Percentiles rank a stretch among this genome's conserved stretches.
Conservation (phyloP, 1,139 yeast species). For the Maudiozyma humilis region DNA sequence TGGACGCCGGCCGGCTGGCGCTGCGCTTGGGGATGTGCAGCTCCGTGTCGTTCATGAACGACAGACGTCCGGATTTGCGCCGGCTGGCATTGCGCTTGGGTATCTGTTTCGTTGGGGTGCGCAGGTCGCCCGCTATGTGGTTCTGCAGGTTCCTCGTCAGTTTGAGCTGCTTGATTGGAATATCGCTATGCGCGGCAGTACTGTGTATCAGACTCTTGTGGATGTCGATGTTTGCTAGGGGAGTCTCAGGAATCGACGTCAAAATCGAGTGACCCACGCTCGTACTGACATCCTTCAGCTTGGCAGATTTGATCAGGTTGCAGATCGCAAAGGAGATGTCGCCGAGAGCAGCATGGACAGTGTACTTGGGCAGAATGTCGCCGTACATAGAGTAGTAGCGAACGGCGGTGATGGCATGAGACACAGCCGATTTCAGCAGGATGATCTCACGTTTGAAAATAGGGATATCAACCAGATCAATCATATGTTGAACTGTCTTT, state of each 20-base stretch:
- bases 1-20: neutral
- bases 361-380: conserved; percentile 49
- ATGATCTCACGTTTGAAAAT: conserved; percentile 19
- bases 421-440: conserved; percentile 59
- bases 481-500: conserved; percentile 19
- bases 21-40: neutral
- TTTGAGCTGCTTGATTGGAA: conserved; percentile 25
- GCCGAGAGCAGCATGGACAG: conserved; percentile 70
- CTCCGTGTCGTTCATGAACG: neutral
- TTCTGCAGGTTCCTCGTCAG: conserved; percentile 23
- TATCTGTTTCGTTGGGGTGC: neutral
- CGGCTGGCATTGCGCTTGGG: conserved; percentile 5
- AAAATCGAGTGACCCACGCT: neutral
- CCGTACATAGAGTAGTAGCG: conserved; percentile 61
- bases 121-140: neutral
- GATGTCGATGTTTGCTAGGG: neutral
- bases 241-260: neutral
- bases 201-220: neutral
- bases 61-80: neutral
- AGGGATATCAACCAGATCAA: conserved; percentile 13
- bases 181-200: conserved; percentile 2
- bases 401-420: conserved; percentile 70
- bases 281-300: conserved; percentile 31
- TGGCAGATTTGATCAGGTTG: conserved; percentile 52
- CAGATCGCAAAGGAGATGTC: conserved; percentile 69